Evolutionary conservation across 208 protist genomes (phyloP), one percentile per base, ranked within the genome.

Genomic region (Trypanosoma conorhini): DNA sequence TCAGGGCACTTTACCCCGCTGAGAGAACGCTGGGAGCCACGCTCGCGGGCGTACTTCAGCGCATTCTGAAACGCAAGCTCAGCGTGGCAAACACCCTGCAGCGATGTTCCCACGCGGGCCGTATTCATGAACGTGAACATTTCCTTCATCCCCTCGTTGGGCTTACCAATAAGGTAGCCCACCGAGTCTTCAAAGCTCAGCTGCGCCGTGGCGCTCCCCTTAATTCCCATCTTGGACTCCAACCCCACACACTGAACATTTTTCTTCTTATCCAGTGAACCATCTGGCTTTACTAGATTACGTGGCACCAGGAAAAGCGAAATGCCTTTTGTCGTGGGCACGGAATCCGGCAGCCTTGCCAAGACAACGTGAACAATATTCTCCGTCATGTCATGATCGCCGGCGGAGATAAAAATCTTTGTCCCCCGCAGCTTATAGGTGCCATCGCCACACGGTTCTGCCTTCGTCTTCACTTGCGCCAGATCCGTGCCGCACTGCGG

Each of bases 61-160:
- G 81, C 85, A 75, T 94, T 94, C 74, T 96, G 91, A 75, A 91
- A 96, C 61, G 88, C 86, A 33, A 94, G 75, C 77, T 96, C 91
- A 21, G 88, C 80, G 66, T 89, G 85, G 61, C 85, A 85, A 42
- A 96, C 68, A 52, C 90, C 87, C 72, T 93, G 75, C 63, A 93
- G 61, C 28, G 86, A 88, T 28, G 83, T 87, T 60, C 89, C 93
- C 44, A 94, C 81, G 57, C 88, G 85, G 9, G 89, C 86, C 0
- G 77, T 83, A 72, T 96, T 96, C 83, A 96, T 95, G 74, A 95
- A 95, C 46, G 88, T 96, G 76, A 96, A 94, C 91, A 96, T 95
- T 74, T 94, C 77, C 70, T 89, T 91, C 70, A 97, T 72, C n/a
- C 91, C 93, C 21, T 74, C 67, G 76, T 85, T 90, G 30, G 76